Evolutionary conservation across 805 yeast species (phyloP).

Genomic region (Jamesozyma spencerorum): DNA sequence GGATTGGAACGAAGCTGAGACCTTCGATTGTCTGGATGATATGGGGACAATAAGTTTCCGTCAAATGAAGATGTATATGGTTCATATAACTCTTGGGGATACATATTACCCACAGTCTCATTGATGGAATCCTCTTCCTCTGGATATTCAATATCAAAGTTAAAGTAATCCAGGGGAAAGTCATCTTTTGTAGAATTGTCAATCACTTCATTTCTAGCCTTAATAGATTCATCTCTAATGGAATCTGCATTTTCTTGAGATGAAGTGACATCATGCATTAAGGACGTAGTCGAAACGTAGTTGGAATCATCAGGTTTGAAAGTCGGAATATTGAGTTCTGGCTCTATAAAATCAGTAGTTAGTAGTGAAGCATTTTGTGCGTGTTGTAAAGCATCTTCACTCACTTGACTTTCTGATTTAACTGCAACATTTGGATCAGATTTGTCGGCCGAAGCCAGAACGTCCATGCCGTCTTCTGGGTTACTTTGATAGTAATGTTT

Average conservation of each 20-base stretch:
- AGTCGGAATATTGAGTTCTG: neutral
- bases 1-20: neutral
- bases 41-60: neutral
- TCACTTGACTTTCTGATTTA: too few species aligned
- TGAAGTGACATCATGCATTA: neutral
- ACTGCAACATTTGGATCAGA: neutral
- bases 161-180: constrained; percentile 63
- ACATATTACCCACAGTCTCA: neutral
- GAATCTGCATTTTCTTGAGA: neutral
- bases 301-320: constrained; percentile 1
- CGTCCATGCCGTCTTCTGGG: neutral
- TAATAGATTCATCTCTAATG: neutral
- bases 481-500: neutral
- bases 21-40: neutral
- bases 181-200: constrained; percentile 36
- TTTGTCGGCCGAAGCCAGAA: too few species aligned
- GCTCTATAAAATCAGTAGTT: neutral
- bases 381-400: too few species aligned
- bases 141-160: constrained; percentile 34
- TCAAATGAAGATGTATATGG: neutral
- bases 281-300: neutral
- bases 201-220: neutral
- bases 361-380: neutral
- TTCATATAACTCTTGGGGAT: neutral
- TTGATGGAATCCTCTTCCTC: constrained; percentile 8